These are phyloP conservation scores for Phaeomoniella chlamydospora DNA, from an alignment of 2,329 filamentous ascomycete species.

Conservation along the genomic window DNA sequence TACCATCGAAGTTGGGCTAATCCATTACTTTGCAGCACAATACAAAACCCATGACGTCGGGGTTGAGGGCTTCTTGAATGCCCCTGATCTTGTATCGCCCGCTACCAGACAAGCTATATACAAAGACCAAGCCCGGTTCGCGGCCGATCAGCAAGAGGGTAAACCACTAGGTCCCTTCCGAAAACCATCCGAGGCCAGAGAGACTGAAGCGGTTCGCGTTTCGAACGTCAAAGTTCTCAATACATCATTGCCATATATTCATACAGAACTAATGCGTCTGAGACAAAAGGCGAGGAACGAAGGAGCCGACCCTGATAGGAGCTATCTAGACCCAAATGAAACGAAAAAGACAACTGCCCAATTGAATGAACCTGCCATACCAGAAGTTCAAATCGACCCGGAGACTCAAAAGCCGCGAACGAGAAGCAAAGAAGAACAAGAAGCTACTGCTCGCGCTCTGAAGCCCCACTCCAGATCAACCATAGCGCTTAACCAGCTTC, in stretches of 20 bases:
- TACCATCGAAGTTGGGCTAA: neutral
- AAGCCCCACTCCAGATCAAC: conserved; percentile 72
- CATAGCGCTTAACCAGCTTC: conserved; percentile 48
- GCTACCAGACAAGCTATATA: neutral
- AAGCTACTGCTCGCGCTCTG: conserved; percentile 63
- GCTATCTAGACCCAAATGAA: conserved; percentile 8
- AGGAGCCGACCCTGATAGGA: conserved; percentile 15
- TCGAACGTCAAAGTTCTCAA: conserved; percentile 87
- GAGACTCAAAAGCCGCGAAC: conserved; percentile 7
- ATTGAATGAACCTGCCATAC: conserved; percentile 8
- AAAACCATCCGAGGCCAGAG: conserved; percentile 11
- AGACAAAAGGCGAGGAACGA: conserved; percentile 33
- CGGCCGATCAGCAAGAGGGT: neutral
- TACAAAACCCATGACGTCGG: conserved; percentile 29
- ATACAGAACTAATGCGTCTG: conserved; percentile 73
- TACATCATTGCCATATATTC: conserved; percentile 78
- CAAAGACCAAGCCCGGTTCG: neutral
- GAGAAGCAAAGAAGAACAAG: conserved; percentile 52
- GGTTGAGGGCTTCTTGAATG: conserved; percentile 32
- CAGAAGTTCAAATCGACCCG: conserved; percentile 12
- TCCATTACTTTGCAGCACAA: conserved; percentile 32
- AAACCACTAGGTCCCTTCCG: neutral
- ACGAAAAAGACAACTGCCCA: conserved; percentile 5
- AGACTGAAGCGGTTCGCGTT: conserved; percentile 39
- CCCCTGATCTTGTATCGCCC: neutral